These are phyloP conservation scores for Penicillium nucicola DNA, from an alignment of 495 filamentous ascomycete genomes.

Conservation along the genomic window DNA sequence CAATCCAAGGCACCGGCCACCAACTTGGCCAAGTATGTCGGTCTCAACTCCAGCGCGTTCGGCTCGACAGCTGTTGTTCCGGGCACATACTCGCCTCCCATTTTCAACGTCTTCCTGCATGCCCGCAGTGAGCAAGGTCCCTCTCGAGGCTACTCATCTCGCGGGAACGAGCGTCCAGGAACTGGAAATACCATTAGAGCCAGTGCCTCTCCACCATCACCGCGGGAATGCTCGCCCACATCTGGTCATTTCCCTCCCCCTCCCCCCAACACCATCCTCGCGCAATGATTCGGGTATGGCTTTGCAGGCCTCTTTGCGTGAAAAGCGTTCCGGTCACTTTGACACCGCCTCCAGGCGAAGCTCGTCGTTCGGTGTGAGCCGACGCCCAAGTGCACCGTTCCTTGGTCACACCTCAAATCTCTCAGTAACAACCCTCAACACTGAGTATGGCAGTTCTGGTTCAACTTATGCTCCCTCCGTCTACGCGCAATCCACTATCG, in stretches of 20 bases:
- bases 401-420: constrained; percentile 74
- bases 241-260: constrained; percentile 75
- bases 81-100: constrained; percentile 44
- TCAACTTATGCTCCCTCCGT: constrained; percentile 91
- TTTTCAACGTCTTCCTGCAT: constrained; percentile 91
- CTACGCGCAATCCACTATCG: constrained; percentile 94
- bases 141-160: constrained; percentile 45
- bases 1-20: constrained; percentile 64
- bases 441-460: constrained; percentile 67
- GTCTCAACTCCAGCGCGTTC: constrained; percentile 84
- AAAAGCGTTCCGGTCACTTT: constrained; percentile 94
- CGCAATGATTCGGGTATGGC: constrained; percentile 87
- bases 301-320: constrained; percentile 76
- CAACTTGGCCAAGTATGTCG: constrained; percentile 77
- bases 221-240: constrained; percentile 69
- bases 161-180: constrained; percentile 68
- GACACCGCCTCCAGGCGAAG: constrained; percentile 80
- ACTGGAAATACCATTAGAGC: constrained; percentile 74
- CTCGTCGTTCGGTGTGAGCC: constrained; percentile 80
- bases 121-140: constrained; percentile 59
- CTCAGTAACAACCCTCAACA: constrained; percentile 79
- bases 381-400: constrained; percentile 84
- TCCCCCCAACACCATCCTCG: constrained; percentile 73
- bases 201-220: constrained; percentile 72
- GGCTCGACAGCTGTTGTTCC: constrained; percentile 58